Evolutionary conservation across 163 green algal species (phyloP).

Genomic region (Volvox carteri): DNA sequence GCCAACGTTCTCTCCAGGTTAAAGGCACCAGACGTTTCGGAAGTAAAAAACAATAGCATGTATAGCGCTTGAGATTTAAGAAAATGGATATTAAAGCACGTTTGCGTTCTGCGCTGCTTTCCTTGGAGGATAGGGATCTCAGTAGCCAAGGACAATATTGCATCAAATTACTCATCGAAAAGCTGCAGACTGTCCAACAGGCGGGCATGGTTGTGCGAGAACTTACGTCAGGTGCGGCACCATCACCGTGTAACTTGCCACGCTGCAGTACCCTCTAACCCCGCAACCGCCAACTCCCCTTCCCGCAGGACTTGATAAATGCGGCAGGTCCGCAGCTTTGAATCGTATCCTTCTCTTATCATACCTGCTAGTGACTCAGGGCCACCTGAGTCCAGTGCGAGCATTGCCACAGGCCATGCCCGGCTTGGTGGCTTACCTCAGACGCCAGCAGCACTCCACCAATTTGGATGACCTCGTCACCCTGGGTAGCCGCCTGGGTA

Average conservation of each 20-base stretch:
- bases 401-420: conserved; percentile 36
- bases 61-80: no score
- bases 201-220: not conserved
- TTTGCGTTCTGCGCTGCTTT: not conserved
- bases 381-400: not conserved
- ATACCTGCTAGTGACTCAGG: conserved; percentile 30
- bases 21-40: no score
- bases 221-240: conserved; percentile 14
- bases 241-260: not conserved
- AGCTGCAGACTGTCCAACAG: not conserved
- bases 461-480: conserved; percentile 38
- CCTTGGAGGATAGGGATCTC: conserved; percentile 31
- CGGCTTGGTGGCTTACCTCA: conserved; percentile 31
- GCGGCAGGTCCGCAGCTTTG: not conserved
- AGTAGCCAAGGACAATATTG: not conserved
- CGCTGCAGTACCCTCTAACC: not conserved
- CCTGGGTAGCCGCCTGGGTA: conserved; percentile 26
- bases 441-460: conserved; percentile 42
- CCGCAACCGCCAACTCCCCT: not conserved
- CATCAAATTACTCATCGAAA: conserved; percentile 29
- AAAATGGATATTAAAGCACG: conserved; percentile 31
- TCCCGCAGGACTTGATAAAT: conserved; percentile 26
- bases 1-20: not conserved
- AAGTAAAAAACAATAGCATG: no score
- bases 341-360: conserved; percentile 32